Conservation (phyloP, 75 land plant species). For the Cryptomeria japonica region DNA sequence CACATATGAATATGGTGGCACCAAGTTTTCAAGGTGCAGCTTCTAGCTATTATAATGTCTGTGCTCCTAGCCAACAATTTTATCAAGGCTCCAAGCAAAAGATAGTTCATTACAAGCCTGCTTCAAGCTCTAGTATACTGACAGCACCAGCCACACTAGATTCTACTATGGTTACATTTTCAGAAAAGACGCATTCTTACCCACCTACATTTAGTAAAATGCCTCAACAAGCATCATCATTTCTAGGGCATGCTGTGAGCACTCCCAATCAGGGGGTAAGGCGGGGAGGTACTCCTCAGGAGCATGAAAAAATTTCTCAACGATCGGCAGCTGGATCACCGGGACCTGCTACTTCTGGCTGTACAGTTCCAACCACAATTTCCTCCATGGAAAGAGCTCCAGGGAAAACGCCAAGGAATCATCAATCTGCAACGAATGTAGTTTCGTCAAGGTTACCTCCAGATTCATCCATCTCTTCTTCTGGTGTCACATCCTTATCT, state of each 20-base stretch:
- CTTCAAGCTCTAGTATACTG: conserved; percentile 6
- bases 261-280: conserved; percentile 9
- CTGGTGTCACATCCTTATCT: not conserved
- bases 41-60: conserved; percentile 8
- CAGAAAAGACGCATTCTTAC: not conserved
- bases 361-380: conserved; percentile 18
- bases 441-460: conserved; percentile 9
- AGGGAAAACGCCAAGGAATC: conserved; percentile 8
- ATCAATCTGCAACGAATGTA: conserved; percentile 7
- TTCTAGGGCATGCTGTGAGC: conserved; percentile 13
- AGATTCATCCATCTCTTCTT: conserved; percentile 12
- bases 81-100: conserved; percentile 11
- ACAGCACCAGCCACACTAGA: conserved; percentile 5
- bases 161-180: conserved; percentile 15
- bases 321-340: conserved; percentile 17
- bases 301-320: conserved; percentile 4
- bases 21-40: not conserved
- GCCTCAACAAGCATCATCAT: conserved; percentile 10
- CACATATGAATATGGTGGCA: conserved; percentile 21
- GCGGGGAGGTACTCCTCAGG: conserved; percentile 12
- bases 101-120: not conserved
- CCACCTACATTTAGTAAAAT: conserved; percentile 8
- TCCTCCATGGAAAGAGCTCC: conserved; percentile 19
- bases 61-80: conserved; percentile 14
- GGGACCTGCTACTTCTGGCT: conserved; percentile 13